A percentile compares a stretch with the other conserved stretches of the same genome.
These are phyloP conservation scores for Heliocybe sulcata DNA, from an alignment of 1,284 basidiomycete species.

Conservation along the genomic window DNA sequence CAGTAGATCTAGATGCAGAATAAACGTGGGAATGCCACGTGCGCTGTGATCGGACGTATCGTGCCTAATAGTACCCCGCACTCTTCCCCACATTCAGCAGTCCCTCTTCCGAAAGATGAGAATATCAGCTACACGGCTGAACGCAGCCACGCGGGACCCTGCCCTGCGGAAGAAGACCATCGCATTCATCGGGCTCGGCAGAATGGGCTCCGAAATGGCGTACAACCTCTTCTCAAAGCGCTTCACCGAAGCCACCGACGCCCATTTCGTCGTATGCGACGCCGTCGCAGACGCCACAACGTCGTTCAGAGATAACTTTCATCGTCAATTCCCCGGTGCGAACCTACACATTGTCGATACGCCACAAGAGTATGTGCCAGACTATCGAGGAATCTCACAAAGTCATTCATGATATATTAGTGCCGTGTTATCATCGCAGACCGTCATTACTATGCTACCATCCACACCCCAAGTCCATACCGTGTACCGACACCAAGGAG, in stretches of 20 bases:
- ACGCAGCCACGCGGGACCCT: conserved; percentile 19
- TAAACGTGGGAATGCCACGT: not conserved
- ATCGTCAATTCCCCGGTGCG: conserved; percentile 47
- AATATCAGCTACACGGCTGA: conserved; percentile 14
- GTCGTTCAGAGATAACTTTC: conserved; percentile 49
- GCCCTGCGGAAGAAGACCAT: conserved; percentile 37
- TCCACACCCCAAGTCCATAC: conserved; percentile 75
- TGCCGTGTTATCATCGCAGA: conserved; percentile 53
- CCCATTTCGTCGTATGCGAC: conserved; percentile 73
- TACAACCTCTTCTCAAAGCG: conserved; percentile 73
- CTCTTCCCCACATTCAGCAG: not conserved
- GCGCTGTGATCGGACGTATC: not conserved
- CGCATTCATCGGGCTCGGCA: conserved; percentile 75
- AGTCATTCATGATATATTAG: conserved; percentile 26
- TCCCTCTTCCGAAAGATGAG: conserved; percentile 18
- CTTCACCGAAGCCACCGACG: conserved; percentile 35
- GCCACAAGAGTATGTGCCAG: conserved; percentile 58
- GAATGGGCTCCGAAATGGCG: conserved; percentile 84
- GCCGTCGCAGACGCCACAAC: conserved; percentile 53
- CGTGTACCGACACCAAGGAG: conserved; percentile 56
- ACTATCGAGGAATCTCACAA: not conserved
- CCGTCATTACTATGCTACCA: conserved; percentile 81
- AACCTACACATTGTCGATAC: conserved; percentile 48
- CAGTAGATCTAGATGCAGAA: not conserved
- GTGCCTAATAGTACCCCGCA: not conserved